A percentile compares a stretch with the other conserved stretches of the same genome.
Conservation (phyloP, 23 red algal species). For the Agarophyton chilense region DNA sequence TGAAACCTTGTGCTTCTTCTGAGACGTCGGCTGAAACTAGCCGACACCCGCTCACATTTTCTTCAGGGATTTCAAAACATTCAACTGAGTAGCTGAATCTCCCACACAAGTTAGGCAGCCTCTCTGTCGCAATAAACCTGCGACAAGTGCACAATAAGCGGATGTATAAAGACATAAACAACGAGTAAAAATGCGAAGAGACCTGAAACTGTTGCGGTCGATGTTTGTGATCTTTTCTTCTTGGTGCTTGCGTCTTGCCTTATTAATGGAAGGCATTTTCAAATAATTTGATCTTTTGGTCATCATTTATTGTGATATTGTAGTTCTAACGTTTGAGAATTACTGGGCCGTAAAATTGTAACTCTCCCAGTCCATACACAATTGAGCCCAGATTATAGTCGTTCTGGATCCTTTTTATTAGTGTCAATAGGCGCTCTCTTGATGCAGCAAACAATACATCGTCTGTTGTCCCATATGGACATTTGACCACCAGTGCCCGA, state of each 20-base stretch:
- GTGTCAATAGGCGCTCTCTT: not conserved
- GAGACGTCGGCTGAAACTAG: not conserved
- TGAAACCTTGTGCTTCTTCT: not conserved
- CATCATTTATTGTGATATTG: constrained; percentile 4
- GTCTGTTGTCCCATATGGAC: no score
- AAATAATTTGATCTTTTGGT: not conserved
- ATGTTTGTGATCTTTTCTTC: not conserved
- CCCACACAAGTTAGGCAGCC: not conserved
- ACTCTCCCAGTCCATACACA: not conserved
- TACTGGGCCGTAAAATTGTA: constrained; percentile 10
- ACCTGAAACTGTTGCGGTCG: not conserved
- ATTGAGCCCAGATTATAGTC: constrained; percentile 11
- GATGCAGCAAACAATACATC: constrained; percentile 19
- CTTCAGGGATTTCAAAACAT: constrained; percentile 3
- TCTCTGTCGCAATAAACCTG: constrained; percentile 18
- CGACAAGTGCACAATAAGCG: not conserved
- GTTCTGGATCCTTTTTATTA: not conserved
- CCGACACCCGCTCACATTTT: not conserved
- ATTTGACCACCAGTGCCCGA: no score
- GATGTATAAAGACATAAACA: constrained; percentile 4
- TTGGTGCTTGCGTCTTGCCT: not conserved
- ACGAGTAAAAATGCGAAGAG: not conserved
- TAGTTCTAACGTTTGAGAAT: not conserved
- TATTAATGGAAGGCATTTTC: not conserved
- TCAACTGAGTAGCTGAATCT: constrained; percentile 11